Base-by-base conservation (phyloP, 2,329 filamentous ascomycete genomes). In the Coniosporium tulheliwenetii region DNA sequence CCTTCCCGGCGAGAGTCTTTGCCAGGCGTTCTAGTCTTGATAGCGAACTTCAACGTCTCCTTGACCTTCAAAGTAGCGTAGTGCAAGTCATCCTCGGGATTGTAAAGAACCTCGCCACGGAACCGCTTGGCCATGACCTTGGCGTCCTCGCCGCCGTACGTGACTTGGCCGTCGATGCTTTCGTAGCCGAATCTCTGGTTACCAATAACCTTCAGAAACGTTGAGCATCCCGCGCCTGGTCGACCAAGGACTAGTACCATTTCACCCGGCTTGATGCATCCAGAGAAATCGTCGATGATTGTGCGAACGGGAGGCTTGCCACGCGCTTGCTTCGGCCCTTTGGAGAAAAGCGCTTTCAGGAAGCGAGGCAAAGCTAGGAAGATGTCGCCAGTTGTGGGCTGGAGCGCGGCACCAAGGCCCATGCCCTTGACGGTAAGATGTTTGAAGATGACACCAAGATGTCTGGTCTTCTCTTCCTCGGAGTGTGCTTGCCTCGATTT, bases 1-100 rank as follows among this genome's bases (percentile, higher is more conserved):
- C 71, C 64, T 1, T 54, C 43, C 4, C 57, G 63, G 1, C 55
- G 49, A 1, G 61, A 53, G 0, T 66, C 67, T 0, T 64, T 39
- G 16, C 74, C 71, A 0, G 81, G 81, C 0, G 81, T 81, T 39
- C 79, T 68, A 1, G 77, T 75, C 39, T 77, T 72, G 1, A 82
- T 69, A 0, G 83, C 83, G 52, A 87, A 87, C 39, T 75, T 69
- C 0, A 89, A 65, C 0, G 82, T 89, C 47, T 85, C 71, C 1
- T 79, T 75, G 9, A 87, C 81, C 0, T 78, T 84, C 15, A 91
- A 62, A n/a, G 82, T 78, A 0, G 82, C 77, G 47, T 85, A 87
- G 53, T 87, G 82, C 26, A 79, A 69, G 53, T 85, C 81, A 26
- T 79, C 75, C 60, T 89, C 83, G 10, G 84, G 78, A 48, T 85